Evolutionary conservation across 495 filamentous ascomycete genomes (phyloP), one percentile per base, ranked within the genome.

Genomic region (Hypoxylon lienhwacheense): DNA sequence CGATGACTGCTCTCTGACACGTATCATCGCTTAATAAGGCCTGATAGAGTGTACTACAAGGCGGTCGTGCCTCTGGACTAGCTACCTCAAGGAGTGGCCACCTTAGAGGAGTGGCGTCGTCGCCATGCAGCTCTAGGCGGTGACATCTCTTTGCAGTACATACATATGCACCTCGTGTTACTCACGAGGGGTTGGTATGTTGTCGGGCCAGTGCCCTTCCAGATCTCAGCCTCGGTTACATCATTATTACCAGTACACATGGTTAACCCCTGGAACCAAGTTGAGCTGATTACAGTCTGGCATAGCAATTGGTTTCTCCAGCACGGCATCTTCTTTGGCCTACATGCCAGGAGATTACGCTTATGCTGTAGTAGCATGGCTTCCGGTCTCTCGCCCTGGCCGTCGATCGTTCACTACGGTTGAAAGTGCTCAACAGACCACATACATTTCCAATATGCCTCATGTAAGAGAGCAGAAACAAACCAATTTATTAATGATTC

Each of bases 151-250:
- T n/a, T n/a, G n/a, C n/a, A n/a, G n/a, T n/a, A n/a, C 45, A 40
- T 29, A 22, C 33, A 16, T 15, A 29, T 25, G 36, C 43, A 53
- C n/a, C 25, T 14, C 56, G 54, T 50, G 50, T 55, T 60, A 50
- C 56, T 60, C 50, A 60, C 45, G 56, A 60, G 56, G 49, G 50
- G 50, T 55, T 53, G 56, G 56, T 54, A 46, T 46, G 56, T 60
- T 60, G 56, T 54, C 56, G 35, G 34, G 50, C 45, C 50, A 60
- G 32, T 50, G 31, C 25, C 6, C 7, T 44, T 50, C 45, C 56
- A 55, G 56, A 60, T 55, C 40, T 54, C 50, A 55, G 56, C 50
- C 50, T 60, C 56, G 56, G 55, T 45, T 54, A 60, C 56, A 60
- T 60, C 56, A 55, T 55, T 44, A 39, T 60, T 50, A 60, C 56